Conservation (phyloP, 2,329 filamentous ascomycete genomes). For the Arthrinium phaeospermum region DNA sequence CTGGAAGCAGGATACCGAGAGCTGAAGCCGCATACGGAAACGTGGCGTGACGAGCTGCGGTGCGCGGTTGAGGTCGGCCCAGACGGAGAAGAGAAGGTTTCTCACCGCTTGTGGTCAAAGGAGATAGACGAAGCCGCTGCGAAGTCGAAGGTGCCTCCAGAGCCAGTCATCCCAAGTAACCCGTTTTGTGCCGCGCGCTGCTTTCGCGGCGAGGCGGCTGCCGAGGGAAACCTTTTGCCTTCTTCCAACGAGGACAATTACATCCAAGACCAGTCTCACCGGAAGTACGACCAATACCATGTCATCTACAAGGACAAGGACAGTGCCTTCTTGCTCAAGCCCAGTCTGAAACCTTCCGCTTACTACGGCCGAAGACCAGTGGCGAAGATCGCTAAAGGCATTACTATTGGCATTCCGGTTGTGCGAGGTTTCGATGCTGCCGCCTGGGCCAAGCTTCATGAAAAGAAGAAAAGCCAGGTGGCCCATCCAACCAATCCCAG, state of each 20-base stretch:
- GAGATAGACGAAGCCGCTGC: slow-evolving; percentile 45
- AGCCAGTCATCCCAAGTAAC: slow-evolving; percentile 56
- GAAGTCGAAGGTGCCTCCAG: slow-evolving; percentile 39
- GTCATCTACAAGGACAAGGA: slow-evolving; percentile 83
- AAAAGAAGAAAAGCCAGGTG: slow-evolving; percentile 42
- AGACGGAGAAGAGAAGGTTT: slow-evolving; percentile 87
- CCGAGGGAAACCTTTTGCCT: slow-evolving; percentile 51
- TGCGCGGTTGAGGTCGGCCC: slow-evolving; percentile 91
- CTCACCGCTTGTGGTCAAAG: slow-evolving; percentile 81
- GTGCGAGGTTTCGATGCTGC: slow-evolving; percentile 84
- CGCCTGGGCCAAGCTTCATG: slow-evolving; percentile 76
- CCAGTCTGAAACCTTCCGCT: slow-evolving; percentile 81
- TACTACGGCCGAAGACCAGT: slow-evolving; percentile 85
- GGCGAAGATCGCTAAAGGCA: slow-evolving; percentile 81
- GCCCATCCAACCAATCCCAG: slow-evolving; percentile 32
- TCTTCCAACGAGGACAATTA: slow-evolving; percentile 44
- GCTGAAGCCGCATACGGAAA: slow-evolving; percentile 85
- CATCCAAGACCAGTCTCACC: slow-evolving; percentile 50
- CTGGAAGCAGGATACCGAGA: slow-evolving; percentile 90
- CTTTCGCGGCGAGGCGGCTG: slow-evolving; percentile 63
- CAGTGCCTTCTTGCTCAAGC: slow-evolving; percentile 85
- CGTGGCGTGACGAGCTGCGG: slow-evolving; percentile 88
- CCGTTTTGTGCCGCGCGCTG: slow-evolving; percentile 65
- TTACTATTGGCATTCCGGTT: slow-evolving; percentile 84
- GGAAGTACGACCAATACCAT: slow-evolving; percentile 74